phyloP scores from a whole-genome alignment of 2,329 filamentous ascomycete genomes.

The Biscogniauxia mediterranea region DNA sequence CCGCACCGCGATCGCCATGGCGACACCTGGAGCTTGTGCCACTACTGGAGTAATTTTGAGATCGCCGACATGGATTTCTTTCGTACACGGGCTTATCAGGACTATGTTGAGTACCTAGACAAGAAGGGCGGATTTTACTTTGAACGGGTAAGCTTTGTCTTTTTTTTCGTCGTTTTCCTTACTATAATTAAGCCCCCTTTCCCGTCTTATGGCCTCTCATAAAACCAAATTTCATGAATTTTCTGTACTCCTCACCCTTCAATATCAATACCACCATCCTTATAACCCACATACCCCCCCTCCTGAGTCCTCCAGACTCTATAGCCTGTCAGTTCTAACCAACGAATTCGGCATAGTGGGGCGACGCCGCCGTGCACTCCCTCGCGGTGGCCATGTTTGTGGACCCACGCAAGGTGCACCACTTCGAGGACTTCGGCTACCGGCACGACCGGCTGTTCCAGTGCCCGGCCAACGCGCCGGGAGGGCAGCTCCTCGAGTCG shows the following conservation, averaged over 20 bases:
- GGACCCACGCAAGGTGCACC: conserved; percentile 39
- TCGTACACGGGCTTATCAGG: conserved; percentile 39
- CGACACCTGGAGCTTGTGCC: conserved; percentile 44
- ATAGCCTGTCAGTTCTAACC: not conserved
- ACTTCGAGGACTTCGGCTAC: conserved; percentile 45
- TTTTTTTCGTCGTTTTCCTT: not conserved
- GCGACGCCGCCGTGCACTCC: conserved; percentile 44
- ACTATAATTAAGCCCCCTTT: not conserved
- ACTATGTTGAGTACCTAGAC: conserved; percentile 41
- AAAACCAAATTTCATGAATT: not conserved
- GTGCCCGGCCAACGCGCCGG: conserved; percentile 37
- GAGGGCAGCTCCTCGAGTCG: conserved; percentile 35
- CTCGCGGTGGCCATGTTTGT: conserved; percentile 43
- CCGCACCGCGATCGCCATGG: conserved; percentile 39
- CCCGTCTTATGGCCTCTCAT: too few relatives aligned
- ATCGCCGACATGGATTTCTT: conserved; percentile 47
- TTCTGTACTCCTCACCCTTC: not conserved
- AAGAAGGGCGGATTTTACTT: conserved; percentile 43
- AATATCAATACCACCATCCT: not conserved
- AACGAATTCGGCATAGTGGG: conserved; percentile 35
- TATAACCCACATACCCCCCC: not conserved
- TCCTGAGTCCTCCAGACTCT: too few relatives aligned
- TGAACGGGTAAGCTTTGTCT: conserved; percentile 36
- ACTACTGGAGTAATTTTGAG: conserved; percentile 50
- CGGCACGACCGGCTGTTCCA: conserved; percentile 36